Evolutionary conservation across 148 eudicot genomes (phyloP).

Genomic region (Cornus florida): DNA sequence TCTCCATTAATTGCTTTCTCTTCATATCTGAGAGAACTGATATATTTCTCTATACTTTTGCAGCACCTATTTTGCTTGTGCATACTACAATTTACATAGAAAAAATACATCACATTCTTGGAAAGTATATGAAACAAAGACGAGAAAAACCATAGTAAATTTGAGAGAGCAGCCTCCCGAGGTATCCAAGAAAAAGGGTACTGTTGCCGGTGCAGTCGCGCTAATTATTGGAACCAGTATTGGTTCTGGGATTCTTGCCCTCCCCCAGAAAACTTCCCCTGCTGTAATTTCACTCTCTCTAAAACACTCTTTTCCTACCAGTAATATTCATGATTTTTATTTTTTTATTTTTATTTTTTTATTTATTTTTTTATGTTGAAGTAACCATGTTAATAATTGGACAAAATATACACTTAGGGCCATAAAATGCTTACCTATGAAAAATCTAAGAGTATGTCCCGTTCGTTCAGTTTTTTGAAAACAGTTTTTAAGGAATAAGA

Average conservation of each 20-base stretch:
- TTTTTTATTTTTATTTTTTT: too few relatives aligned
- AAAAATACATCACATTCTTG: slow-evolving; percentile 5
- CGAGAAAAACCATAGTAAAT: slow-evolving; percentile 7
- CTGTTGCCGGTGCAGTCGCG: slow-evolving; percentile 50
- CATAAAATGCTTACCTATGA: too few relatives aligned
- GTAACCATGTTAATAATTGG: too few relatives aligned
- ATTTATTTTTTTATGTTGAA: too few relatives aligned
- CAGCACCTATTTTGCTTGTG: slow-evolving; percentile 10
- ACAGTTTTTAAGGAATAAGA: too few relatives aligned
- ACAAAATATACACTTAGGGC: too few relatives aligned
- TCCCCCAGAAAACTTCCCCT: slow-evolving; percentile 47
- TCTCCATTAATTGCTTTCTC: background rate
- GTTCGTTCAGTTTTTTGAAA: too few relatives aligned
- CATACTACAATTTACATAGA: slow-evolving; percentile 15
- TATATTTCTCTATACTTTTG: background rate
- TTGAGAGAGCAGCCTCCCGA: slow-evolving; percentile 15
- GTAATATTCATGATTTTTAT: background rate
- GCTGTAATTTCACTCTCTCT: slow-evolving; percentile 31
- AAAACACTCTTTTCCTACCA: background rate
- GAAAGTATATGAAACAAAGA: slow-evolving; percentile 18
- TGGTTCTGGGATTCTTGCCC: slow-evolving; percentile 57
- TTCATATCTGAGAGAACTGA: background rate
- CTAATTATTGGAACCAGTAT: slow-evolving; percentile 49
- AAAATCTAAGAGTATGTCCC: too few relatives aligned
- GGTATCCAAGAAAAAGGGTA: slow-evolving; percentile 33